Evolutionary conservation across 306 rosid species (phyloP).

Genomic region (Sindora glabra): DNA sequence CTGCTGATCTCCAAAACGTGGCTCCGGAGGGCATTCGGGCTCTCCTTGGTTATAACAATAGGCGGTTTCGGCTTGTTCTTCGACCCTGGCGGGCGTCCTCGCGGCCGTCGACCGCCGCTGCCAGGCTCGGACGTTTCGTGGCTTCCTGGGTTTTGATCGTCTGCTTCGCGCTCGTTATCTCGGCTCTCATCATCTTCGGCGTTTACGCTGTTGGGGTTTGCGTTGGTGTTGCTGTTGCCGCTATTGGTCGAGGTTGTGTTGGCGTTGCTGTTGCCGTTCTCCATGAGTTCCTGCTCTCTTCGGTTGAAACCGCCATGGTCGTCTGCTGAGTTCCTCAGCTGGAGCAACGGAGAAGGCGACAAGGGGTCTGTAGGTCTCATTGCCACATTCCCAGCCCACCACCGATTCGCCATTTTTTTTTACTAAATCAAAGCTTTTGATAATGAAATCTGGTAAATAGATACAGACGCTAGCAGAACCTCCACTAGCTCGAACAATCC

Average conservation of each 20-base stretch:
- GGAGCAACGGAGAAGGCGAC: slow-evolving; percentile 47
- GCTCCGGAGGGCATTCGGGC: slow-evolving; percentile 73
- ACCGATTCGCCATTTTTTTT: slow-evolving; percentile 80
- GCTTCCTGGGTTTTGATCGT: slow-evolving; percentile 23
- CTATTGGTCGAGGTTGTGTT: slow-evolving; percentile 24
- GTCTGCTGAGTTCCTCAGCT: slow-evolving; percentile 37
- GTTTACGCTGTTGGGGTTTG: slow-evolving; percentile 23
- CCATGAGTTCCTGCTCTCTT: slow-evolving; percentile 42
- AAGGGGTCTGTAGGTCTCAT: slow-evolving; percentile 43
- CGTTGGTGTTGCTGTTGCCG: no score
- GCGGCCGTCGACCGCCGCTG: slow-evolving; percentile 45
- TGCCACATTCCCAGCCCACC: slow-evolving; percentile 77
- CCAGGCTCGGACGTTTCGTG: slow-evolving; percentile 41
- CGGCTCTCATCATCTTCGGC: slow-evolving; percentile 36
- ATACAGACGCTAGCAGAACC: neutral
- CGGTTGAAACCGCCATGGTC: slow-evolving; percentile 10
- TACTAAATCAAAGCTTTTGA: no score
- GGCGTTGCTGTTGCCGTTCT: slow-evolving; percentile 10
- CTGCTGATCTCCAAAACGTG: slow-evolving; percentile 62
- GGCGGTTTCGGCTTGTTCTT: slow-evolving; percentile 81
- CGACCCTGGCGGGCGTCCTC: slow-evolving; percentile 86
- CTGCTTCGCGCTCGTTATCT: slow-evolving; percentile 14
- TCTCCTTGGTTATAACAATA: slow-evolving; percentile 50
- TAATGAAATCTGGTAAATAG: no score
- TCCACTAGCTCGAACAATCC: neutral